Conservation (phyloP, 176 grass and related monocot species). For the Guadua angustifolia region DNA sequence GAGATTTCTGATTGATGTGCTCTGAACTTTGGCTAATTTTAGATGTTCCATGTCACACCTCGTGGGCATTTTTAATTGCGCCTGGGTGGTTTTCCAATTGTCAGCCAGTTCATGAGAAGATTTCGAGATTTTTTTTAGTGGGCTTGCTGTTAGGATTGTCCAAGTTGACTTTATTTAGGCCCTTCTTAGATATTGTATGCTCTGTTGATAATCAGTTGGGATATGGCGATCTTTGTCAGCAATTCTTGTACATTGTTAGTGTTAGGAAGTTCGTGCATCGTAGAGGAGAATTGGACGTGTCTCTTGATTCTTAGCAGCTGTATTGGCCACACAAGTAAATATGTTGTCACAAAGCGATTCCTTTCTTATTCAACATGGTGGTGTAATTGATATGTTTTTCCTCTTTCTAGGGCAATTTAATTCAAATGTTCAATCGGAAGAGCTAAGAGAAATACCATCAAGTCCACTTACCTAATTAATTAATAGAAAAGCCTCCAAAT, state of each 20-base stretch:
- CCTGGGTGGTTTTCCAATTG: not conserved
- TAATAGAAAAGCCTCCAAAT: not conserved
- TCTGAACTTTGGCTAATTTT: conserved; percentile 1
- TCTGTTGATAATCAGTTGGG: not conserved
- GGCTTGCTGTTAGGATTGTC: conserved; percentile 26
- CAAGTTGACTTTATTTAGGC: not conserved
- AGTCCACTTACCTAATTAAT: not conserved
- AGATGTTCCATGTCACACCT: not conserved
- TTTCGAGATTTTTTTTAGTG: conserved; percentile 15
- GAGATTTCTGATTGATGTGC: not conserved
- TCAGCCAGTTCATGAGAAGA: conserved; percentile 2
- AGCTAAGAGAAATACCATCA: not conserved
- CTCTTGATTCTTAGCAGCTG: conserved; percentile 15
- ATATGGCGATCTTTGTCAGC: conserved; percentile 23
- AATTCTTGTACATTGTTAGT: not conserved
- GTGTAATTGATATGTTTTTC: not conserved
- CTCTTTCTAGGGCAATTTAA: not conserved
- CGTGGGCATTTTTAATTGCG: not conserved
- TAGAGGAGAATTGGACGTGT: not conserved
- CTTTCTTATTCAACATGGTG: not conserved
- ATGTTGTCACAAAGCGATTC: not conserved
- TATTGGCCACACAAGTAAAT: not conserved
- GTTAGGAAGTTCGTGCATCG: not conserved
- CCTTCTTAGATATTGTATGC: conserved; percentile 17
- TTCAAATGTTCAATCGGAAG: conserved; percentile 14